Percentiles rank a stretch among this genome's conserved stretches.
These are phyloP conservation scores for Ensete glaucum DNA, from an alignment of 176 grass and related monocot genomes.

Conservation along the genomic window DNA sequence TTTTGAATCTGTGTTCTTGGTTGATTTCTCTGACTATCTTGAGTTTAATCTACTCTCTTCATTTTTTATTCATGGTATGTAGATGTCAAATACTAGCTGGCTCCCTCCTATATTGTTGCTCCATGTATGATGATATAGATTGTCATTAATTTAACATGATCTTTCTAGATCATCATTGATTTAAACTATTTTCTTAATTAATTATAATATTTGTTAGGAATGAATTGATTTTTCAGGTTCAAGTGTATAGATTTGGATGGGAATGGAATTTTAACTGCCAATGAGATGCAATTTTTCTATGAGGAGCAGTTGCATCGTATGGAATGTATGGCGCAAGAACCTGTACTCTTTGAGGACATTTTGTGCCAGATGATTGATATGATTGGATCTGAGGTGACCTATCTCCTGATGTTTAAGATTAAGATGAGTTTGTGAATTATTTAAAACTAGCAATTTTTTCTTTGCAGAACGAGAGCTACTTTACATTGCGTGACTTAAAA, in stretches of 20 bases:
- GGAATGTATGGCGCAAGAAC: constrained; percentile 97
- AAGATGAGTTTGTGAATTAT: not conserved
- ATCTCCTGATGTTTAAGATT: not conserved
- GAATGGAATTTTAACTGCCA: constrained; percentile 73
- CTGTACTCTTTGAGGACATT: constrained; percentile 89
- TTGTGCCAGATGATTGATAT: constrained; percentile 92
- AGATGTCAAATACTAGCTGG: not conserved
- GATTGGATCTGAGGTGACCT: constrained; percentile 73
- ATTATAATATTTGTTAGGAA: not conserved
- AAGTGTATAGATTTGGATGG: constrained; percentile 93
- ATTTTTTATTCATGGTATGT: not conserved
- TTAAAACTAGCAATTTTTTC: constrained; percentile 14
- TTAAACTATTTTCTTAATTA: not conserved
- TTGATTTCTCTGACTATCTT: too few relatives aligned
- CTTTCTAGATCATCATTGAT: not conserved
- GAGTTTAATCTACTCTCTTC: too few relatives aligned
- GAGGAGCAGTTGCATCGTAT: constrained; percentile 98
- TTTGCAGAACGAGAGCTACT: constrained; percentile 56
- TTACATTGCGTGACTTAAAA: constrained; percentile 66
- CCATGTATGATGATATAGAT: not conserved
- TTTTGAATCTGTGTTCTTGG: too few relatives aligned
- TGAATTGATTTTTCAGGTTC: constrained; percentile 43
- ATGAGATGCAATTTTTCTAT: constrained; percentile 85
- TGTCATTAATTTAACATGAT: not conserved
- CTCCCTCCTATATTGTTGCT: not conserved